These are phyloP conservation scores for Cardamine resedifolia DNA, from an alignment of 345 rosid genomes.

Conservation along the genomic window DNA sequence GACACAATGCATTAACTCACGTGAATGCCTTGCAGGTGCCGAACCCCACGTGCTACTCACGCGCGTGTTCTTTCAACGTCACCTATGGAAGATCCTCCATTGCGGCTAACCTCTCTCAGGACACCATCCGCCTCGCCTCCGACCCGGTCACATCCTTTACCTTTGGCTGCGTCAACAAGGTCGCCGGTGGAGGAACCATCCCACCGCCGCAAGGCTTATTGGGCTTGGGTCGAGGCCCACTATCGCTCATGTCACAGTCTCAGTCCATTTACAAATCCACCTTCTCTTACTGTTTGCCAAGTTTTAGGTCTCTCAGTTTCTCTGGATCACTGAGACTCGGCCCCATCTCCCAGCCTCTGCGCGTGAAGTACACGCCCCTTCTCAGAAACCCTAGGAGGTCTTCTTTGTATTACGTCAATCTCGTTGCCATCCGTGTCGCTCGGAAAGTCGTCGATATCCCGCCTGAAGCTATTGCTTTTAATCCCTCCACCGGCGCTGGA, in stretches of 20 bases:
- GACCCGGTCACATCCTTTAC: slow-evolving; percentile 61
- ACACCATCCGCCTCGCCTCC: slow-evolving; percentile 56
- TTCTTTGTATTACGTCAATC: slow-evolving; percentile 71
- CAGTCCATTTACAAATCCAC: slow-evolving; percentile 70
- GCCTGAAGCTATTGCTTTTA: slow-evolving; percentile 65
- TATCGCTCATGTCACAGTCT: slow-evolving; percentile 76
- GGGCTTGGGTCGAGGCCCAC: slow-evolving; percentile 87
- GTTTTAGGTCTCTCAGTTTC: slow-evolving; percentile 63
- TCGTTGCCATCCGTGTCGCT: slow-evolving; percentile 69
- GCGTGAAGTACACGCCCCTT: slow-evolving; percentile 68
- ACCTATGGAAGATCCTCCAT: slow-evolving; percentile 76
- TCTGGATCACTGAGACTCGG: slow-evolving; percentile 88
- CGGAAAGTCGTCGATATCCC: slow-evolving; percentile 61
- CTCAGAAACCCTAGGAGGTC: slow-evolving; percentile 77
- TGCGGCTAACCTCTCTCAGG: slow-evolving; percentile 76
- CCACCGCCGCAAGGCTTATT: slow-evolving; percentile 77
- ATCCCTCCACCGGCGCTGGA: slow-evolving; percentile 82
- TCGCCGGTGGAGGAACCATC: slow-evolving; percentile 58
- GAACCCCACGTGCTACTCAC: slow-evolving; percentile 59
- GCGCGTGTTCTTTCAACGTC: slow-evolving; percentile 71
- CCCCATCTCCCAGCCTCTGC: slow-evolving; percentile 71
- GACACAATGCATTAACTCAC: slow-evolving; percentile 36
- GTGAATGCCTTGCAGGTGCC: slow-evolving; percentile 56
- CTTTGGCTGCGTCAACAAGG: slow-evolving; percentile 73
- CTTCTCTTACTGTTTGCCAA: slow-evolving; percentile 91